Conservation (phyloP, 441 rosid genomes). For the Pelargonium cotyledonis region DNA sequence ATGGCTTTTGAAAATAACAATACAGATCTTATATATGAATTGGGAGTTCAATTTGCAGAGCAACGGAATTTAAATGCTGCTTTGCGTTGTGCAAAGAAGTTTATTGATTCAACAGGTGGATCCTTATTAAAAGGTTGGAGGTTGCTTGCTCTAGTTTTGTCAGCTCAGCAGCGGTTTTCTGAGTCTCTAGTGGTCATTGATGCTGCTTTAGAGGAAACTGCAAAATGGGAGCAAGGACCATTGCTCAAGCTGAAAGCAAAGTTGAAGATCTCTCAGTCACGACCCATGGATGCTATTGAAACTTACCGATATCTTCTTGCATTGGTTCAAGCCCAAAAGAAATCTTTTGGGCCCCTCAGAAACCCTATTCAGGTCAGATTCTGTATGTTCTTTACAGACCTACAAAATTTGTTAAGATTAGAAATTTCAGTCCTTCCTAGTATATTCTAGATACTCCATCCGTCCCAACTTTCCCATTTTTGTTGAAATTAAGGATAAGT, state of each 20-base stretch:
- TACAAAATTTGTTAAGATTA: slow-evolving; percentile 4
- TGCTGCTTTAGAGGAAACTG: slow-evolving; percentile 90
- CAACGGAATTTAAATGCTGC: slow-evolving; percentile 70
- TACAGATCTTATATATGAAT: slow-evolving; percentile 66
- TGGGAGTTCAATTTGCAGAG: slow-evolving; percentile 82
- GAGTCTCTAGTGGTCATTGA: slow-evolving; percentile 83
- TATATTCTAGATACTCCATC: too few species aligned
- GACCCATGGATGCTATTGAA: slow-evolving; percentile 68
- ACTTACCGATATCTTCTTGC: slow-evolving; percentile 85
- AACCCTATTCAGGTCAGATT: slow-evolving; percentile 49
- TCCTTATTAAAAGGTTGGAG: slow-evolving; percentile 84
- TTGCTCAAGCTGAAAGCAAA: slow-evolving; percentile 78
- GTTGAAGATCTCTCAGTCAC: slow-evolving; percentile 59
- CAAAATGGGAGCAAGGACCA: slow-evolving; percentile 86
- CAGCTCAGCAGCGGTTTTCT: slow-evolving; percentile 77
- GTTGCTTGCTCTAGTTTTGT: slow-evolving; percentile 66
- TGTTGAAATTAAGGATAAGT: too few species aligned
- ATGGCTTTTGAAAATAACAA: slow-evolving; percentile 55
- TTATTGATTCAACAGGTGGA: slow-evolving; percentile 76
- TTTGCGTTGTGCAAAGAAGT: slow-evolving; percentile 56
- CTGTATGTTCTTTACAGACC: neutral
- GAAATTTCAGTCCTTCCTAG: too few species aligned
- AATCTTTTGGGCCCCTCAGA: slow-evolving; percentile 62
- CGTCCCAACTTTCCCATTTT: too few species aligned
- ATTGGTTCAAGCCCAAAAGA: slow-evolving; percentile 82